Base-by-base conservation (phyloP, 495 filamentous ascomycete genomes). In the Copromyces sp. region DNA sequence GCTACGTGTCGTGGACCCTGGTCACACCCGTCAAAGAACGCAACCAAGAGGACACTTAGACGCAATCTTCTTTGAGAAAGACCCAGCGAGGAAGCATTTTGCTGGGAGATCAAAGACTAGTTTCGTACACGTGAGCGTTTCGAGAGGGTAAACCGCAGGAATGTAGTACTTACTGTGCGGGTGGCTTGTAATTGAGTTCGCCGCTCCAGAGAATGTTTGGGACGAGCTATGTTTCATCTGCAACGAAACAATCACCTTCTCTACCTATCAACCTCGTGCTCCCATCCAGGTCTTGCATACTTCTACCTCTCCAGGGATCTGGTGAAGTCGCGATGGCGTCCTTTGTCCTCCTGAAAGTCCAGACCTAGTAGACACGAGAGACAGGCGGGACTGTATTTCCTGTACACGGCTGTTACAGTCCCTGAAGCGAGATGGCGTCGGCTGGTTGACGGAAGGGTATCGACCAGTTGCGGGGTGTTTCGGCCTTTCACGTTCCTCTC, bases 31-130 rank as follows among this genome's bases (percentile, higher is more conserved):
- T 16, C 14, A 37, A 35, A 47, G 44, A 24, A 8, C n/a, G 3
- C 44, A 24, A 24, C n/a, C n/a, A 32, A 12, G 7, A 65, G 3
- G 29, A 65, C 53, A 35, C 9, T 24, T 53, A 3, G 0, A 70
- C 24, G 44, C 39, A 44, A 75, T 75, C 20, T 14, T 20, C n/a
- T 29, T 59, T 69, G 44, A 77, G 68, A 75, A 73, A 35, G 45
- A 72, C 44, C 70, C 35, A 11, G 68, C 68, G 68, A 38, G 16
- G 4, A 29, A 12, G 37, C n/a, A 16, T 20, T 14, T 32, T 29
- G 11, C 11, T 29, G 11, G 11, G 47, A 29, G 68, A 3, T 20
- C 1, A 44, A 69, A 41, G 35, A 3, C 35, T 69, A 9, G 68
- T 16, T 37, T 35, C 14, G 29, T 32, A 24, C 53, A 59, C 11